These are phyloP conservation scores for Paraphoma sp. DNA, from an alignment of 2,329 filamentous ascomycete genomes.

Conservation along the genomic window DNA sequence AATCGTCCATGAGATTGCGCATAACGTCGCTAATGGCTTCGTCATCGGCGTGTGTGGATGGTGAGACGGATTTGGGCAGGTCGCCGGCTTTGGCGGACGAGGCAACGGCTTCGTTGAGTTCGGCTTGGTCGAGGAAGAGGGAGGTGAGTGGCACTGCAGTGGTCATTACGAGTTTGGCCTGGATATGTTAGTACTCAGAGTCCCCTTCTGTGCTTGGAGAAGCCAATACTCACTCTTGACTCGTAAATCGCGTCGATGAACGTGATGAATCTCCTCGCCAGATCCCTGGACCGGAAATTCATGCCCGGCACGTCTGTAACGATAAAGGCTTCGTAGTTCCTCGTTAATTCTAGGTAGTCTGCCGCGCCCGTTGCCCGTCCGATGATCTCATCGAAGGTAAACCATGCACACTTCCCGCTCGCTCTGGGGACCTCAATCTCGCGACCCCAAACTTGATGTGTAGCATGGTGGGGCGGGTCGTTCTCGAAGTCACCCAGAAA, in stretches of 20 bases:
- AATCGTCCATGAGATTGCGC: slow-evolving; percentile 83
- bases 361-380: slow-evolving; percentile 87
- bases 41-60: slow-evolving; percentile 47
- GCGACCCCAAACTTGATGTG: slow-evolving; percentile 89
- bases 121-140: slow-evolving; percentile 76
- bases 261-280: slow-evolving; percentile 92
- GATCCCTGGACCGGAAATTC: slow-evolving; percentile 83
- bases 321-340: slow-evolving; percentile 90
- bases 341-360: slow-evolving; percentile 91
- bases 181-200: slow-evolving; percentile 28
- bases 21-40: slow-evolving; percentile 71
- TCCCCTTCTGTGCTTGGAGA: not conserved
- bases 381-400: slow-evolving; percentile 92
- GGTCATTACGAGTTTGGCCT: slow-evolving; percentile 95
- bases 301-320: slow-evolving; percentile 91
- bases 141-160: slow-evolving; percentile 83
- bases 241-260: slow-evolving; percentile 98
- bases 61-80: slow-evolving; percentile 35
- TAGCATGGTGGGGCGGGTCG: slow-evolving; percentile 77
- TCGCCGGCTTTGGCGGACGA: slow-evolving; percentile 47
- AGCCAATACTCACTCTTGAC: slow-evolving; percentile 54
- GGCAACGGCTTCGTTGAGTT: slow-evolving; percentile 55
- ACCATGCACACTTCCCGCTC: slow-evolving; percentile 86
- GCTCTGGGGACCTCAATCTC: slow-evolving; percentile 87
- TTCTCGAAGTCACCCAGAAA: slow-evolving; percentile 85